These are phyloP conservation scores for Didymella pomorum DNA, from an alignment of 2,329 filamentous ascomycete species.

Conservation along the genomic window DNA sequence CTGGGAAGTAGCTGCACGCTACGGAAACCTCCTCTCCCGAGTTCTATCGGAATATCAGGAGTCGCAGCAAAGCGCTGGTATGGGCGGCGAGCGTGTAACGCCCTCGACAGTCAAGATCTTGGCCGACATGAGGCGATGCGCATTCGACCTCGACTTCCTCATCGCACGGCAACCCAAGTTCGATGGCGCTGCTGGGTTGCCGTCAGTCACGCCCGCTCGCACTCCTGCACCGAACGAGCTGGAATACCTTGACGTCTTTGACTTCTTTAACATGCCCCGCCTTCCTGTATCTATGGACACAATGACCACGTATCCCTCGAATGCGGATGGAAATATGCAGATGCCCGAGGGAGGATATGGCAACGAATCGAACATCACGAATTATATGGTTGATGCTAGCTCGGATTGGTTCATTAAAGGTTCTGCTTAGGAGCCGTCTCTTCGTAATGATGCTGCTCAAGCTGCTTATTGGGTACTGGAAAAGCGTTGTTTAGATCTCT, in stretches of 20 bases:
- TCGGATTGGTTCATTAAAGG: constrained; percentile 72
- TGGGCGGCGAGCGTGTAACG: constrained; percentile 75
- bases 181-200: constrained; percentile 45
- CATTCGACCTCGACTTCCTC: constrained; percentile 87
- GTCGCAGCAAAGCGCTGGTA: constrained; percentile 67
- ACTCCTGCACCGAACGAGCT: constrained; percentile 82
- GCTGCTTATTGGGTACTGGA: background rate
- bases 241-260: constrained; percentile 91
- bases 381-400: constrained; percentile 77
- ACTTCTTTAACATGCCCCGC: constrained; percentile 91
- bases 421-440: constrained; percentile 17
- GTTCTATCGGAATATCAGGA: constrained; percentile 88
- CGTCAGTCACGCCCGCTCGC: constrained; percentile 63
- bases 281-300: constrained; percentile 60
- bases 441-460: background rate
- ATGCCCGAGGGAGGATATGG: constrained; percentile 40
- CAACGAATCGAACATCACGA: constrained; percentile 79
- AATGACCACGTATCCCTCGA: constrained; percentile 39
- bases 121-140: constrained; percentile 89
- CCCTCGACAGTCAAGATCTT: constrained; percentile 86
- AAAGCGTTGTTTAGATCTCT: constrained; percentile 1
- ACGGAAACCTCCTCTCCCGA: constrained; percentile 78
- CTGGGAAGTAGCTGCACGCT: constrained; percentile 86
- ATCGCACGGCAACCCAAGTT: constrained; percentile 78
- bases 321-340: constrained; percentile 36